Evolutionary conservation across 257 asterid species (phyloP).

Genomic region (Salvia hispanica): DNA sequence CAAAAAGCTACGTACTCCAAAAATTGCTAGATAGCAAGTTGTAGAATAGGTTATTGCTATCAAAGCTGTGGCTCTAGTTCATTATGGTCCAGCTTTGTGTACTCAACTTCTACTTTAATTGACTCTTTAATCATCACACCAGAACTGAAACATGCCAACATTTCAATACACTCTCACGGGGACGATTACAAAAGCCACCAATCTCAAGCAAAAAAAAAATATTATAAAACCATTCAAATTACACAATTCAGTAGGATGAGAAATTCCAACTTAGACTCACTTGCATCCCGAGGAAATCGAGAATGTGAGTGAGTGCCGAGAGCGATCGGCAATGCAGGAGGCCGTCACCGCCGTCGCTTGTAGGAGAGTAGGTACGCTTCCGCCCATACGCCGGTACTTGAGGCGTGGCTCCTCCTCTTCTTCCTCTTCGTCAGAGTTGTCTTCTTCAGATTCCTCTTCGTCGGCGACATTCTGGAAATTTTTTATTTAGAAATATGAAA

Average conservation of each 20-base stretch:
- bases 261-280: conserved; percentile 40
- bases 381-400: conserved; percentile 98
- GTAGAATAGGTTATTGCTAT: neutral
- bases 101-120: conserved; percentile 18
- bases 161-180: conserved; percentile 17
- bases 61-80: conserved; percentile 1
- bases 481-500: neutral
- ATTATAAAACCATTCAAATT: conserved; percentile 6
- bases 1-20: too few relatives aligned
- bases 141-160: neutral
- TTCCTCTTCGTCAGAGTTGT: conserved; percentile 52
- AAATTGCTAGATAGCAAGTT: too few relatives aligned
- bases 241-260: conserved; percentile 8
- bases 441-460: conserved; percentile 71
- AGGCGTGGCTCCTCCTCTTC: conserved; percentile 76
- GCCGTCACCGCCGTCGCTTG: conserved; percentile 58
- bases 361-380: conserved; percentile 83
- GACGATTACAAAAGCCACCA: conserved; percentile 18
- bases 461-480: conserved; percentile 55
- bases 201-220: neutral
- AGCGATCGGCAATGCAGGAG: conserved; percentile 88
- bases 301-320: conserved; percentile 94
- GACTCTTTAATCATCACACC: conserved; percentile 1
- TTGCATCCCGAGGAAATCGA: conserved; percentile 94
- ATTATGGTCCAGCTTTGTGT: conserved; percentile 9